Conservation (phyloP, 495 filamentous ascomycete species). For the Bacidia gigantensis region DNA sequence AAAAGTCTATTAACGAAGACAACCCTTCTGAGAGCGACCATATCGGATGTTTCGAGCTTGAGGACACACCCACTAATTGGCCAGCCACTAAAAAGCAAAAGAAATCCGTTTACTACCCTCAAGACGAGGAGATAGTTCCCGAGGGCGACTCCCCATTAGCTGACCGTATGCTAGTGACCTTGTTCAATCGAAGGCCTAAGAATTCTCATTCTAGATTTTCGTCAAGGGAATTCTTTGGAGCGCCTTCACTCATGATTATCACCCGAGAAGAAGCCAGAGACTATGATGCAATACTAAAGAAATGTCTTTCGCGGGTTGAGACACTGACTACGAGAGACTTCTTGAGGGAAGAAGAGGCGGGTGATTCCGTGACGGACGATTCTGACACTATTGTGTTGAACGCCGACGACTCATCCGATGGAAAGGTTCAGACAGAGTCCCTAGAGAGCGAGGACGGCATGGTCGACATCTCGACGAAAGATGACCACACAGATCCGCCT, state of each 20-base stretch:
- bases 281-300: conserved; percentile 45
- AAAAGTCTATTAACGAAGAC: conserved; percentile 49
- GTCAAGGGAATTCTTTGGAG: conserved; percentile 32
- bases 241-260: conserved; percentile 46
- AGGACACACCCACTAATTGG: conserved; percentile 63
- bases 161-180: conserved; percentile 61
- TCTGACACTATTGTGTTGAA: conserved; percentile 59
- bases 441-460: conserved; percentile 83
- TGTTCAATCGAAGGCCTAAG: conserved; percentile 54
- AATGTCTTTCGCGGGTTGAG: conserved; percentile 42
- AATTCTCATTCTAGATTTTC: conserved; percentile 32
- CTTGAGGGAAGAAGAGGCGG: conserved; percentile 34
- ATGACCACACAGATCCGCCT: conserved; percentile 30
- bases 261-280: conserved; percentile 47
- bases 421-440: conserved; percentile 57
- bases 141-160: conserved; percentile 48
- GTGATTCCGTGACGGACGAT: conserved; percentile 38
- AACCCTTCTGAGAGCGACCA: conserved; percentile 48
- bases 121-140: conserved; percentile 43
- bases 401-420: conserved; percentile 51
- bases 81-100: conserved; percentile 39
- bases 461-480: conserved; percentile 78
- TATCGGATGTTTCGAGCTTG: conserved; percentile 67
- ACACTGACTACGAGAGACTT: conserved; percentile 50
- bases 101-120: conserved; percentile 24